A percentile compares a stretch with the other conserved stretches of the same genome.
phyloP scores from a whole-genome alignment of 1,284 basidiomycete species.

The Takashimella koratensis region DNA sequence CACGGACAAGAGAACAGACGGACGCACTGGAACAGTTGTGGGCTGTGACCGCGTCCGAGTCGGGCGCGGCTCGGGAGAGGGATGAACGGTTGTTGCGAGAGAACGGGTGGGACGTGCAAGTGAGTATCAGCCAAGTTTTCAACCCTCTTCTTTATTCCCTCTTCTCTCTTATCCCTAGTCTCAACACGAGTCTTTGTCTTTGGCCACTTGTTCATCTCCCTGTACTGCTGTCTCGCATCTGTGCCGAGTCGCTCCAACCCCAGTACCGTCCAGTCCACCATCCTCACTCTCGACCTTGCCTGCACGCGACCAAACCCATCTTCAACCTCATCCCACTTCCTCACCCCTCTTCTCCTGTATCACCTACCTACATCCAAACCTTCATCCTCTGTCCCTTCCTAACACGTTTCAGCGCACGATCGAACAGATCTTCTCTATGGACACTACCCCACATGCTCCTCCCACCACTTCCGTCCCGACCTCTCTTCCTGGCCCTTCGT shows the following conservation, averaged over 20 bases:
- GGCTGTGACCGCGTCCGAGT: slow-evolving; percentile 44
- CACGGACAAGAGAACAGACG: slow-evolving; percentile 29
- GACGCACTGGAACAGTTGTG: slow-evolving; percentile 42
- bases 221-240: too few species aligned
- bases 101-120: slow-evolving; percentile 48
- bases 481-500: not conserved
- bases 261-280: too few species aligned
- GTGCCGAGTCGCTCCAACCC: too few species aligned
- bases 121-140: slow-evolving; percentile 18
- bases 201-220: not conserved
- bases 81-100: slow-evolving; percentile 44
- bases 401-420: slow-evolving; percentile 22
- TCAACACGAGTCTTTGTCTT: not conserved
- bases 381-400: not conserved
- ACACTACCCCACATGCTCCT: not conserved
- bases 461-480: not conserved
- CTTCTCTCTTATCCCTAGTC: not conserved
- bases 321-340: too few species aligned
- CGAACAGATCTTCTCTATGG: slow-evolving; percentile 35
- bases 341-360: not conserved
- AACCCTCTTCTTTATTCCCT: too few species aligned
- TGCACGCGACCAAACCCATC: too few species aligned
- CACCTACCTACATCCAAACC: not conserved
- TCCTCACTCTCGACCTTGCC: too few species aligned
- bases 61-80: slow-evolving; percentile 29